Evolutionary conservation across 2,329 filamentous ascomycete species (phyloP).

Genomic region (Blastomyces parvus): DNA sequence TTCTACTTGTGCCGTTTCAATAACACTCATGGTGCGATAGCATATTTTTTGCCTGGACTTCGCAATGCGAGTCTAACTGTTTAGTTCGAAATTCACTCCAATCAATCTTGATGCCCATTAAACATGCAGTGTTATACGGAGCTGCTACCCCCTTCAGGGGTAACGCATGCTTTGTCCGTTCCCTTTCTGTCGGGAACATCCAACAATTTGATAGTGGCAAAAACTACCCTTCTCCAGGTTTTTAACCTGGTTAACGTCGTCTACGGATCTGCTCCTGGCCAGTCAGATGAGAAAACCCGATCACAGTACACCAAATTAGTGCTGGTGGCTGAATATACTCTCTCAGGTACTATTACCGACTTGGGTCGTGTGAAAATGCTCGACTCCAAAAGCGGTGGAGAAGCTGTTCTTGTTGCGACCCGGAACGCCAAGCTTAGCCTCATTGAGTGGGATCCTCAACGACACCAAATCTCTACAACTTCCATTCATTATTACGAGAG

Average conservation of each 20-base stretch:
- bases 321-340: constrained; percentile 70
- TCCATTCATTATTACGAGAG: constrained; percentile 98
- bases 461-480: constrained; percentile 68
- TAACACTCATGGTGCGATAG: background rate
- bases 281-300: constrained; percentile 45
- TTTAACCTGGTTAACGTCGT: constrained; percentile 61
- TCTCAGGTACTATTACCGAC: constrained; percentile 77
- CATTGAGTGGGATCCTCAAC: constrained; percentile 83
- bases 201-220: constrained; percentile 81
- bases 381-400: constrained; percentile 67
- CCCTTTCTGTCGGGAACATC: constrained; percentile 66
- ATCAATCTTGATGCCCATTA: constrained; percentile 5
- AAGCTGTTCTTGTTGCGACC: constrained; percentile 73
- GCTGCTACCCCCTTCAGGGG: constrained; percentile 84
- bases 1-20: background rate
- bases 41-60: background rate
- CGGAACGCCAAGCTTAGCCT: constrained; percentile 88
- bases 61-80: background rate
- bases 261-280: constrained; percentile 35
- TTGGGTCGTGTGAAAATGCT: constrained; percentile 66
- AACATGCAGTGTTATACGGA: constrained; percentile 96
- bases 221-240: constrained; percentile 85
- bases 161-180: constrained; percentile 74
- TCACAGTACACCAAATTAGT: constrained; percentile 66
- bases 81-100: background rate